These are phyloP conservation scores for Saccharomycopsis schoenii DNA, from an alignment of 805 yeast species.

Conservation along the genomic window DNA sequence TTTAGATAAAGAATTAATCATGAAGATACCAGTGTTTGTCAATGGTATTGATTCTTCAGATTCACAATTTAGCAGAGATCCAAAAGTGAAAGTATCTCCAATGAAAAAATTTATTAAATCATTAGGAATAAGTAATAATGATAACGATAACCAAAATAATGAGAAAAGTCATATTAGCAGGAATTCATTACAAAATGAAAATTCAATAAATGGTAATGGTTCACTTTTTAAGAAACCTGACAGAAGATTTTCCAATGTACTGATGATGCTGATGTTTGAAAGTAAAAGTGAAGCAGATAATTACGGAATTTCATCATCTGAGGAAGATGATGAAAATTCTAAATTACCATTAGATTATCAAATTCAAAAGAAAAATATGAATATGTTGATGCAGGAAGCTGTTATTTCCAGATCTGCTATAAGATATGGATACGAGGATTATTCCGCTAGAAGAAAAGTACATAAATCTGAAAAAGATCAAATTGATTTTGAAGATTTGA, in stretches of 20 bases:
- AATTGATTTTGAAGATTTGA: slow-evolving; percentile 6
- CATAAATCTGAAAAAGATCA: not conserved
- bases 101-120: not conserved
- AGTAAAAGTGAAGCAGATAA: not conserved
- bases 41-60: not conserved
- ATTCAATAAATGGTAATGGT: not conserved
- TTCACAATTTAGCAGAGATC: not conserved
- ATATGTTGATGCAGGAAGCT: slow-evolving; percentile 4
- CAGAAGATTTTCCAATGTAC: not conserved
- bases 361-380: not conserved
- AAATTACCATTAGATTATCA: slow-evolving; percentile 13
- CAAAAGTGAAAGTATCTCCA: not conserved
- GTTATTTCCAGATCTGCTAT: slow-evolving; percentile 6
- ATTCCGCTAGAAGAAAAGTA: slow-evolving; percentile 3
- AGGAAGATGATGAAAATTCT: not conserved
- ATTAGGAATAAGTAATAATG: not conserved
- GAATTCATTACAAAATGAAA: not conserved
- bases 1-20: not conserved
- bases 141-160: not conserved
- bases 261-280: not conserved
- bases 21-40: not conserved
- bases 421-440: slow-evolving; percentile 6
- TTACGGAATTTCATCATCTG: not conserved
- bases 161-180: not conserved
- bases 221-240: not conserved